Percentiles rank a stretch among this genome's conserved stretches.
phyloP scores from a whole-genome alignment of 2,329 filamentous ascomycete species.

The Rhynchosporium agropyri region DNA sequence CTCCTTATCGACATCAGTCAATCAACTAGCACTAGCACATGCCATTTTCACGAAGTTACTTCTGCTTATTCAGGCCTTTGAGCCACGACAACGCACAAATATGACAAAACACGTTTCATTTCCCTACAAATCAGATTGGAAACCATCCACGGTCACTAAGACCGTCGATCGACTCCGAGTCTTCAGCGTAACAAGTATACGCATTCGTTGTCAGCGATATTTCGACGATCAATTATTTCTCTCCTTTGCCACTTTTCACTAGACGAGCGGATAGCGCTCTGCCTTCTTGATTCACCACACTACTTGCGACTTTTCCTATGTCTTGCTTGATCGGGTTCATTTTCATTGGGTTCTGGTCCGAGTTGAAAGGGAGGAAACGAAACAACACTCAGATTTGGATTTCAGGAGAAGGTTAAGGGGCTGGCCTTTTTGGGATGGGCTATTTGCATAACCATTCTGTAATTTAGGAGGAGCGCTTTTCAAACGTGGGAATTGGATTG shows the following conservation, averaged over 20 bases:
- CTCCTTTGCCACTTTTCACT: conserved; percentile 13
- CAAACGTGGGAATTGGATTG: conserved; percentile 17
- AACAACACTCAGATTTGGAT: neutral
- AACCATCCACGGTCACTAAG: neutral
- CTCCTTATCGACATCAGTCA: neutral
- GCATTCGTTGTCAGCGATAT: neutral
- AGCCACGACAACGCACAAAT: conserved; percentile 21
- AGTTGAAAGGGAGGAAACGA: no score
- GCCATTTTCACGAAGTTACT: conserved; percentile 13
- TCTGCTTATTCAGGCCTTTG: neutral
- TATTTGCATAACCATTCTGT: conserved; percentile 30
- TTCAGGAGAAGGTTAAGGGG: neutral
- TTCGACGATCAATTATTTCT: conserved; percentile 3
- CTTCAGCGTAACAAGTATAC: conserved; percentile 22
- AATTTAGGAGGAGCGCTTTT: conserved; percentile 33
- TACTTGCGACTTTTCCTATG: conserved; percentile 14
- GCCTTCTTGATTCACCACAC: conserved; percentile 10
- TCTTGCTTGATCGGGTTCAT: conserved; percentile 3
- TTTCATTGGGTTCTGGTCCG: neutral
- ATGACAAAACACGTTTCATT: conserved; percentile 9
- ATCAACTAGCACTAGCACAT: conserved; percentile 8
- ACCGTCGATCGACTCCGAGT: neutral
- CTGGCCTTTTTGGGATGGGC: neutral
- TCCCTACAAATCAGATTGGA: neutral
- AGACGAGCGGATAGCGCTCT: conserved; percentile 20